These are phyloP conservation scores for Spatholobus suberectus DNA, from an alignment of 306 rosid genomes.

Conservation along the genomic window DNA sequence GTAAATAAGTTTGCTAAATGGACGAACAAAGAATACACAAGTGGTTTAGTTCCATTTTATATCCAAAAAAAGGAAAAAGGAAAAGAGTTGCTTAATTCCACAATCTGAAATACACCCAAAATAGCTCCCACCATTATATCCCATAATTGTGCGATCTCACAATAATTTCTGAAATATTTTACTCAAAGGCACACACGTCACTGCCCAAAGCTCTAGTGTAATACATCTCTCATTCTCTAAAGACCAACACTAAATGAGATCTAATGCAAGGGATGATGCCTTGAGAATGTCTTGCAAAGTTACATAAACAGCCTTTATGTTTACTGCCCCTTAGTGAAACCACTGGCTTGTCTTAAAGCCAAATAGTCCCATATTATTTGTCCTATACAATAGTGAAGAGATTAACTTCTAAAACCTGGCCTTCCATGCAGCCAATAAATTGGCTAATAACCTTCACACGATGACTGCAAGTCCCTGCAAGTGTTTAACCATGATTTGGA, in stretches of 20 bases:
- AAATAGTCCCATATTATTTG: background rate
- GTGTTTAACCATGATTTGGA: background rate
- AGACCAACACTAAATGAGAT: background rate
- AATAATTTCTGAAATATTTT: conserved; percentile 3
- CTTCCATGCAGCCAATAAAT: conserved; percentile 1
- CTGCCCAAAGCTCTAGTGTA: background rate
- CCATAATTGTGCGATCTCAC: background rate
- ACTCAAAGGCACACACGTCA: background rate
- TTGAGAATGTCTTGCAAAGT: background rate
- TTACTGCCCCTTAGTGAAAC: background rate
- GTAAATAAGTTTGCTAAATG: background rate
- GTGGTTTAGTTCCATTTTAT: background rate
- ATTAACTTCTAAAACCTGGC: background rate
- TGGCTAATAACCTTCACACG: background rate
- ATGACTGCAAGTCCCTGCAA: background rate
- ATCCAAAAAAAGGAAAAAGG: background rate
- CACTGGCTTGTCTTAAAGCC: background rate
- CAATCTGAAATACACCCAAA: background rate
- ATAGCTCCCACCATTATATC: background rate
- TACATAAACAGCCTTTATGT: background rate
- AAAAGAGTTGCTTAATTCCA: background rate
- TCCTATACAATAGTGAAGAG: background rate
- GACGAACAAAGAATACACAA: background rate
- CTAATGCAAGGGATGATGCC: background rate
- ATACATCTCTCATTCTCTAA: background rate